phyloP scores from a whole-genome alignment of 306 rosid species.

The Vigna angularis region DNA sequence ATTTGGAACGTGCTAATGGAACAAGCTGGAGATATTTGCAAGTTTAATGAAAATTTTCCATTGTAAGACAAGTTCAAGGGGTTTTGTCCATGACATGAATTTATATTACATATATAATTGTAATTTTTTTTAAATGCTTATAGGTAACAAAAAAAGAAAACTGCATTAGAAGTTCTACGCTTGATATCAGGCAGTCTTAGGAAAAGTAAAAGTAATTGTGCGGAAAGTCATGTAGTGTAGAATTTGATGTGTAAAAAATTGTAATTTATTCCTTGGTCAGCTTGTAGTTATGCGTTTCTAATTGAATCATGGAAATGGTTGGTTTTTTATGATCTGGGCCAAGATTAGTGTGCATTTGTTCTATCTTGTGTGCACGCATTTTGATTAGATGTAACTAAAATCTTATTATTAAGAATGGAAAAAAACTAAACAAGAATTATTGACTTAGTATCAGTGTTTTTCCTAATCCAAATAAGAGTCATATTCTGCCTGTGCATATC shows the following conservation, averaged over 20 bases:
- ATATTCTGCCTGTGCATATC: background rate
- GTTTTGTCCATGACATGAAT: conserved; percentile 36
- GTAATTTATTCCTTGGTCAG: conserved; percentile 33
- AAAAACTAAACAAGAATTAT: background rate
- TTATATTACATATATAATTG: conserved; percentile 36
- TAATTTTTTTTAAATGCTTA: background rate
- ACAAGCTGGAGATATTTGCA: conserved; percentile 25
- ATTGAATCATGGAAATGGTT: conserved; percentile 5
- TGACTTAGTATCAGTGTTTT: background rate
- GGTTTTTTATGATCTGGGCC: conserved; percentile 20
- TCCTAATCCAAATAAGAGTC: background rate
- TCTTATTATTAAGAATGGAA: too few species aligned
- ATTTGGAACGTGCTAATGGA: conserved; percentile 21
- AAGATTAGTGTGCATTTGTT: background rate
- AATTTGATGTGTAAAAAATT: conserved; percentile 35
- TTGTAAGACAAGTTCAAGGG: conserved; percentile 7
- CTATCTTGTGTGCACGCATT: background rate
- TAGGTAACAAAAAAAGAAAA: conserved; percentile 7
- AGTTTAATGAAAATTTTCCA: conserved; percentile 28
- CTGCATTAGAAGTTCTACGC: conserved; percentile 29
- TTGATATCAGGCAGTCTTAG: conserved; percentile 33
- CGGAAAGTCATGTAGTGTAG: conserved; percentile 22
- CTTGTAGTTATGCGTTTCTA: conserved; percentile 32
- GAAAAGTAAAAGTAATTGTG: conserved; percentile 23
- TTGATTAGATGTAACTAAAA: background rate